A percentile compares a stretch with the other conserved stretches of the same genome.
These are phyloP conservation scores for Cairneyella variabilis DNA, from an alignment of 495 filamentous ascomycete species.

Conservation along the genomic window DNA sequence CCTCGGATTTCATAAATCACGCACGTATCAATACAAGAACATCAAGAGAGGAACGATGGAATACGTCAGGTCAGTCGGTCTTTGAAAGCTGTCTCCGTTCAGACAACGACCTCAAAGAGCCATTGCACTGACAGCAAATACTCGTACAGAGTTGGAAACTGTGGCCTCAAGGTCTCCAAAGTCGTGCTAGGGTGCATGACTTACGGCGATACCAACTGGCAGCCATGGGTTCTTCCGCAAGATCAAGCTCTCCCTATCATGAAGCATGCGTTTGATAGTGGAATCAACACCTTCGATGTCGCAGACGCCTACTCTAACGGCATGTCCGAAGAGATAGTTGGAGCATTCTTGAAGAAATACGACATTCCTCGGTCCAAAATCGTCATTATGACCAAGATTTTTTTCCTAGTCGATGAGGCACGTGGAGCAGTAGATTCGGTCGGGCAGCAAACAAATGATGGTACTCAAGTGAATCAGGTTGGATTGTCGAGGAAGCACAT, in stretches of 20 bases:
- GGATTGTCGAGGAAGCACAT: slow-evolving; percentile 56
- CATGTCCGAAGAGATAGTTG: slow-evolving; percentile 64
- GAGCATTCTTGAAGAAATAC: slow-evolving; percentile 72
- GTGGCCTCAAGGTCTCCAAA: slow-evolving; percentile 63
- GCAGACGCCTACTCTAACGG: slow-evolving; percentile 69
- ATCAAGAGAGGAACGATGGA: too few relatives aligned
- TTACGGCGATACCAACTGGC: slow-evolving; percentile 50
- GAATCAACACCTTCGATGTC: slow-evolving; percentile 75
- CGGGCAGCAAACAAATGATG: slow-evolving; percentile 23
- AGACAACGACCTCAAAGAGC: neutral
- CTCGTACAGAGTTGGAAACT: slow-evolving; percentile 48
- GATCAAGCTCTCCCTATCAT: slow-evolving; percentile 63
- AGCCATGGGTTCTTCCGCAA: slow-evolving; percentile 57
- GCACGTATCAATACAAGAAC: too few relatives aligned
- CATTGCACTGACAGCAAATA: neutral
- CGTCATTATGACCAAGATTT: slow-evolving; percentile 76
- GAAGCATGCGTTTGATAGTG: slow-evolving; percentile 57
- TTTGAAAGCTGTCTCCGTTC: neutral
- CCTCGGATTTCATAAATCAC: too few relatives aligned
- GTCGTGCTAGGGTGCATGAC: slow-evolving; percentile 69
- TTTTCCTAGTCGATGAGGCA: slow-evolving; percentile 49
- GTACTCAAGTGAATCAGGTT: slow-evolving; percentile 24
- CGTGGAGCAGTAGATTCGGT: slow-evolving; percentile 23
- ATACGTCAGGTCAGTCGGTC: neutral
- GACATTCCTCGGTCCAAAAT: slow-evolving; percentile 71